phyloP scores from a whole-genome alignment of 2,329 filamentous ascomycete genomes.

The Talaromyces sp. region DNA sequence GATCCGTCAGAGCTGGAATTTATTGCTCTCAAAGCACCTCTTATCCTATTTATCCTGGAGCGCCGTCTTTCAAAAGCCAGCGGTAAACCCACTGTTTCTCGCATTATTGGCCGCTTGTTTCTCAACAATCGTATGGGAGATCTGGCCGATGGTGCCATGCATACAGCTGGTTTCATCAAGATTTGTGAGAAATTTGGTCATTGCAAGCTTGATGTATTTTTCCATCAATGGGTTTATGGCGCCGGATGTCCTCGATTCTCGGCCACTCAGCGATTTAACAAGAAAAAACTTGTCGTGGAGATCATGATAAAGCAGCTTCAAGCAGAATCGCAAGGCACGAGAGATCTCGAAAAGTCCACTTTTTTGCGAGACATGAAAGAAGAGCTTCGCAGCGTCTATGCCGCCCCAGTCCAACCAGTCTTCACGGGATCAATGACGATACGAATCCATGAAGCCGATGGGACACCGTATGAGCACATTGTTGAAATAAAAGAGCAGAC shows the following conservation, averaged over 20 bases:
- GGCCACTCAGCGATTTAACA: constrained; percentile 88
- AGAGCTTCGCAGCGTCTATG: constrained; percentile 61
- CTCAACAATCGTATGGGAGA: constrained; percentile 80
- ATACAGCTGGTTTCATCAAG: constrained; percentile 70
- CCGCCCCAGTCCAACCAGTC: constrained; percentile 64
- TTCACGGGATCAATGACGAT: constrained; percentile 98
- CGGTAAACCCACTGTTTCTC: constrained; percentile 73
- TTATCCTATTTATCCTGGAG: constrained; percentile 91
- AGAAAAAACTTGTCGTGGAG: constrained; percentile 92
- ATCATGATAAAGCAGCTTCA: constrained; percentile 80
- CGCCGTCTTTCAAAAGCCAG: constrained; percentile 84
- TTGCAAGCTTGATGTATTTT: constrained; percentile 81
- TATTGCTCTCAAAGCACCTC: constrained; percentile 79
- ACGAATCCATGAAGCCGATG: constrained; percentile 94
- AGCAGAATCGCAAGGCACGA: constrained; percentile 48
- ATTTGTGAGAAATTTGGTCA: constrained; percentile 85
- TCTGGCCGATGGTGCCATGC: constrained; percentile 63
- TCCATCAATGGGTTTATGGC: constrained; percentile 85
- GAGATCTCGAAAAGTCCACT: constrained; percentile 61
- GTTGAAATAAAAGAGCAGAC: constrained; percentile 86
- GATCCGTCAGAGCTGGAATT: constrained; percentile 86
- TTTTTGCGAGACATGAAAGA: constrained; percentile 86
- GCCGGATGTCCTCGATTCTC: constrained; percentile 84
- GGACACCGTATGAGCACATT: constrained; percentile 96
- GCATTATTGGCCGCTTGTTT: constrained; percentile 80